Base-by-base conservation (phyloP, 1,139 yeast species). In the Debaryomycetaceae sp. region DNA sequence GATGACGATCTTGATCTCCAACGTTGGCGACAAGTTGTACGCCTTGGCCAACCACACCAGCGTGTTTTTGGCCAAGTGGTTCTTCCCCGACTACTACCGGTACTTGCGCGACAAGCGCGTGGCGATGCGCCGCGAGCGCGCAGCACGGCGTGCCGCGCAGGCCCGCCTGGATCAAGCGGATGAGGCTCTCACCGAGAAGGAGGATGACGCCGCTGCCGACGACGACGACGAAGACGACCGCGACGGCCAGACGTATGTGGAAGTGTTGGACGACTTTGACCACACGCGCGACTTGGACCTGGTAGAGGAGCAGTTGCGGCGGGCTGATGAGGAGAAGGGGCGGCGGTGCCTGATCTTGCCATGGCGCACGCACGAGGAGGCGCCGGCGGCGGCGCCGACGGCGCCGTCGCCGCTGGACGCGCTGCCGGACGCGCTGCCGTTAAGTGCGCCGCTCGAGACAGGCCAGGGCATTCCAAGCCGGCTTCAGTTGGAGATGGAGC, bases 1-100 rank as follows among this genome's bases (percentile, higher is more conserved):
- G 37, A 85, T 86, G 93, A 83, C 95, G 0, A 79, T 82, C 12
- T 62, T 86, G 30, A 76, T 86, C 22, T 80, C 91, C 2, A 77
- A 76, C 34, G 59, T 82, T 28, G 84, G 89, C 37, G 93, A 83
- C 44, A 57, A 75, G 5, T 41, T 83, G 21, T 78, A 68, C 47
- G 58, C 55, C 20, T 27, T 46, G 23, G 58, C 56, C 7, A 48
- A 46, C 25, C 31, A 30, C 18, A 31, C 42, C 29, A 44, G 48
- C 35, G 42, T 21, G 33, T 41, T 35, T 15, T 27, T 34, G 31
- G 41, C 46, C 2, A 42, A 39, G 18, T 21, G 26, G 11, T 31
- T 30, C 20, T 27, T 25, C 16, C 26, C 37, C 4, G 34, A 30
- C 16, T 28, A 29, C 19, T 29, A 34, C 15, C 18, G 20, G 14